Evolutionary conservation across 352 stramenopile species (phyloP), one percentile per base, ranked within the genome.

Genomic region (Globisporangium solare): DNA sequence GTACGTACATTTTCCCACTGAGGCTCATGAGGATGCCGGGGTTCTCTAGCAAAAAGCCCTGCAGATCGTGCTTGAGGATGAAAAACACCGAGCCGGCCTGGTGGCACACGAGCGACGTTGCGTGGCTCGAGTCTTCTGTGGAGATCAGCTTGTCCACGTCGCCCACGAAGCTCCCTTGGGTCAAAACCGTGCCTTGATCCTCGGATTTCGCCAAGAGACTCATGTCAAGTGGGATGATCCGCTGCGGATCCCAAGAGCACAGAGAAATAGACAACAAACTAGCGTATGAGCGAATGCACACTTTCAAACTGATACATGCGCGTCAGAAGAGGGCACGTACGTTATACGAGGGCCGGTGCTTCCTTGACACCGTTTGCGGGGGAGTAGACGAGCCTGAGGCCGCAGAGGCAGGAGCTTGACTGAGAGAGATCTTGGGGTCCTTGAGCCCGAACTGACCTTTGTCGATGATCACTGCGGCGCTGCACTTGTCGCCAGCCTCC

Each of bases 11-110:
- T 49, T 73, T 74, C 45, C 71, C 76, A 43, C 77, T 88, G 40
- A 91, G 76, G 40, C 74, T 82, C 70, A 91, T 71, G 58, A 91
- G 78, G 45, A 91, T 77, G 7, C 80, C 80, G 11, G 80, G 80
- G 48, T 91, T 89, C 61, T 89, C 80, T 14, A 86, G 67, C 18
- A 91, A 60, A 54, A 91, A 91, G 41, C 61, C 67, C 54, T 82
- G 73, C 22, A 91, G 73, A 51, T 91, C 80, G 61, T 83, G 67
- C 59, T 89, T 89, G 40, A 68, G 67, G 54, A 89, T 77, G 49
- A 64, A 58, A 54, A 91, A 89, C 20, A 91, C 64, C 10, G 67
- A 79, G 6, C 80, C 80, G 0, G 68, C 60, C 13, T 65, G 61
- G 12, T 72, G 80, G 55, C 74, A 83, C 40, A 88, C 70, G 41